Evolutionary conservation across 2,329 filamentous ascomycete species (phyloP), one percentile per base, ranked within the genome.

Genomic region (Claviceps capensis): DNA sequence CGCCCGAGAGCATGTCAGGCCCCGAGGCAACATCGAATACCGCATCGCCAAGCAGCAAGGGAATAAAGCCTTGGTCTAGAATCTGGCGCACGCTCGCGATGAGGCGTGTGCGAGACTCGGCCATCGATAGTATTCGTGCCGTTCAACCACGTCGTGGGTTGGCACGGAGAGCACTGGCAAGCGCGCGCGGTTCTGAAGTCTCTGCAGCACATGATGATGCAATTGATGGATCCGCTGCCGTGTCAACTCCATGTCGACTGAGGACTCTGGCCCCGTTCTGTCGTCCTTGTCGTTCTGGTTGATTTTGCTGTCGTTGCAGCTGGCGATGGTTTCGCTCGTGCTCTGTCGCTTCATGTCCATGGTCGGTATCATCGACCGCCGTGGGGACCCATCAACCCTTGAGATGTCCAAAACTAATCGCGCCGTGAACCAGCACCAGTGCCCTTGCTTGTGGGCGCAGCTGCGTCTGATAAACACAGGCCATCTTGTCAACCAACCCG

Each of bases 131-230:
- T 26, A 47, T 36, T 5, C n/a, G 5, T n/a, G 30, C 5, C n/a
- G 51, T 52, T 42, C 46, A 14, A 49, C 51, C 11, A 47, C 48
- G 47, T 52, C 51, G 22, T 52, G 42, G 8, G 51, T 30, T 11
- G 51, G 46, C 11, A 49, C 36, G 23, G 47, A 52, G 17, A 52
- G 17, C 17, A 52, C 47, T 3, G 51, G 47, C 17, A 52, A 13
- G 5, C 22, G 22, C 7, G 30, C 46, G 2, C 42, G 40, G 7
- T 46, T n/a, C 4, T 52, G 34, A 5, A 52, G 17, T 11, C 17
- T 26, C 36, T 49, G 51, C 41, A 52, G 22, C 2, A 49, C 23
- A 11, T 52, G 51, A 8, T 49, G 51, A n/a, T 52, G 47, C 5
- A 52, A 14, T 6, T 43, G 37, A 4, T 48, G 7, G 7, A 52